A percentile compares a stretch with the other conserved stretches of the same genome.
Evolutionary conservation across 2,329 filamentous ascomycete species (phyloP).

Genomic region (Leptographium wingfieldii): DNA sequence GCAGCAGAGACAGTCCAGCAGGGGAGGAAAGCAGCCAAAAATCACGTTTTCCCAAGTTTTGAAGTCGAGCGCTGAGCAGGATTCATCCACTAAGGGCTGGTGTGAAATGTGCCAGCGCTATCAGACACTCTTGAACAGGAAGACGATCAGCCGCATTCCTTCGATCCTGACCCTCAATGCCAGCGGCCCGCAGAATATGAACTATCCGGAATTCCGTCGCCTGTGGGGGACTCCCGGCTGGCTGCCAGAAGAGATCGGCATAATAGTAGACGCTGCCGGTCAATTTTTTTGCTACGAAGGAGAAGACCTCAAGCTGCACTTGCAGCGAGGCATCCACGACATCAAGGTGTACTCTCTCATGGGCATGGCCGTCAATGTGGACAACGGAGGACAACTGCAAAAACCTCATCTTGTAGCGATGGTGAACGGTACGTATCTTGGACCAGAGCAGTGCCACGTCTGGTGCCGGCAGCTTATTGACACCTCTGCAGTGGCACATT

Average conservation of each 20-base stretch:
- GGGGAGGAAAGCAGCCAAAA: slow-evolving; percentile 38
- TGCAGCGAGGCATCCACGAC: slow-evolving; percentile 66
- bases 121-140: slow-evolving; percentile 73
- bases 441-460: not conserved
- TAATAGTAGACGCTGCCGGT: slow-evolving; percentile 70
- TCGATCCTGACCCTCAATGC: slow-evolving; percentile 84
- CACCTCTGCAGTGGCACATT: slow-evolving; percentile 44
- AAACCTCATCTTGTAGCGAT: slow-evolving; percentile 86
- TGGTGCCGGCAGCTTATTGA: not conserved
- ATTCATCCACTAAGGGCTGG: slow-evolving; percentile 84
- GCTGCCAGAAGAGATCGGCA: slow-evolving; percentile 86
- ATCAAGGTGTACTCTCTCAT: slow-evolving; percentile 86
- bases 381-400: slow-evolving; percentile 62
- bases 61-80: slow-evolving; percentile 83
- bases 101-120: slow-evolving; percentile 85
- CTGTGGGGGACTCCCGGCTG: slow-evolving; percentile 85
- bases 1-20: slow-evolving; percentile 11
- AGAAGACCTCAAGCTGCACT: slow-evolving; percentile 68
- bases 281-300: slow-evolving; percentile 94
- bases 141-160: slow-evolving; percentile 71
- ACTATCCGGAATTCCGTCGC: slow-evolving; percentile 57
- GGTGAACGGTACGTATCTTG: slow-evolving; percentile 54
- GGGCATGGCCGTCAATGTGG: slow-evolving; percentile 81
- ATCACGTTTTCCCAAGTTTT: slow-evolving; percentile 77
- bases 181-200: slow-evolving; percentile 36